A percentile compares a stretch with the other conserved stretches of the same genome.
Evolutionary conservation across 2,329 filamentous ascomycete genomes (phyloP).

Genomic region (Didymella arachidicola): DNA sequence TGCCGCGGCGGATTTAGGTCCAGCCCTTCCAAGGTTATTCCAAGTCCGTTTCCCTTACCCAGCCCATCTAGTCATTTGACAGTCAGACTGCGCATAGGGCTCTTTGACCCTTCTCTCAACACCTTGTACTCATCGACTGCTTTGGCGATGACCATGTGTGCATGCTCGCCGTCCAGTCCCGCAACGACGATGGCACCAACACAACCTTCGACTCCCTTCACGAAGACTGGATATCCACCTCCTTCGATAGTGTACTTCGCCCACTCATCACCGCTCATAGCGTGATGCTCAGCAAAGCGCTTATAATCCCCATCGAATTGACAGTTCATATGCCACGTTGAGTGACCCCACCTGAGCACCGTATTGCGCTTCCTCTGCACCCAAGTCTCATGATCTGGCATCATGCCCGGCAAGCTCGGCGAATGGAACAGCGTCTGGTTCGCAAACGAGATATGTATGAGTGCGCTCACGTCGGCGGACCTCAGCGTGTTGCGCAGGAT

Average conservation of each 20-base stretch:
- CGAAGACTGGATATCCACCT: slow-evolving; percentile 75
- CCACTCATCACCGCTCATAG: slow-evolving; percentile 60
- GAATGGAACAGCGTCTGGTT: slow-evolving; percentile 74
- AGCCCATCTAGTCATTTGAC: slow-evolving; percentile 43
- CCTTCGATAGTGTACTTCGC: slow-evolving; percentile 79
- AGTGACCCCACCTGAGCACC: slow-evolving; percentile 73
- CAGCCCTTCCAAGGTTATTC: slow-evolving; percentile 9
- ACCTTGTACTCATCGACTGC: slow-evolving; percentile 65
- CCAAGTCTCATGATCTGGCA: slow-evolving; percentile 75
- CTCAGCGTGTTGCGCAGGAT: slow-evolving; percentile 70
- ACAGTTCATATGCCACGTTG: slow-evolving; percentile 74
- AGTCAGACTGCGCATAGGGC: slow-evolving; percentile 45
- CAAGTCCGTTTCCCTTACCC: slow-evolving; percentile 25
- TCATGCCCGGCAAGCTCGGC: slow-evolving; percentile 70
- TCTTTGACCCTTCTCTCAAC: slow-evolving; percentile 45
- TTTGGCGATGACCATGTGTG: slow-evolving; percentile 78
- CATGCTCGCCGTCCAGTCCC: slow-evolving; percentile 77
- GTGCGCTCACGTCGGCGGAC: slow-evolving; percentile 61
- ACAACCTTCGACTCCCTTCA: slow-evolving; percentile 76
- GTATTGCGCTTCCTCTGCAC: slow-evolving; percentile 71
- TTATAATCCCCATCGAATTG: slow-evolving; percentile 73
- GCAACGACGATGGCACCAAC: slow-evolving; percentile 79
- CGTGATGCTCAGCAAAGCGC: slow-evolving; percentile 70
- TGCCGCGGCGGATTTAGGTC: slow-evolving; percentile 2
- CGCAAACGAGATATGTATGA: slow-evolving; percentile 72